Conservation (phyloP, 2,329 filamentous ascomycete genomes). For the Teratosphaeria viscida region DNA sequence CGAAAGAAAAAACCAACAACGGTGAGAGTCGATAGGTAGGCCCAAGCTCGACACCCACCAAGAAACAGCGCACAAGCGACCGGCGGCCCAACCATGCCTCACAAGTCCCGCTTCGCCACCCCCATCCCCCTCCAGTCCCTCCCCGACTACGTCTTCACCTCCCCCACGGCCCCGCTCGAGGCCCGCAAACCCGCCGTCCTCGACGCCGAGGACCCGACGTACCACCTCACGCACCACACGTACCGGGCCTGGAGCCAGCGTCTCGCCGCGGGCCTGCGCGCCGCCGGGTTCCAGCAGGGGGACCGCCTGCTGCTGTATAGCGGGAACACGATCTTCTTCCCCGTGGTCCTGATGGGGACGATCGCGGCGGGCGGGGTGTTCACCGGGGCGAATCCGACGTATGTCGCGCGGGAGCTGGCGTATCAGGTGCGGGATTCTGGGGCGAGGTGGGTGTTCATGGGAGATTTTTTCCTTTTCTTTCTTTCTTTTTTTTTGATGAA, state of each 20-base stretch:
- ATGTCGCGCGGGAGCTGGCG: slow-evolving; percentile 59
- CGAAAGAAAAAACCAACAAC: no score
- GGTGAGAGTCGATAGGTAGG: no score
- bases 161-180: slow-evolving; percentile 30
- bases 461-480: no score
- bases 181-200: slow-evolving; percentile 41
- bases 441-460: slow-evolving; percentile 30
- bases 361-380: slow-evolving; percentile 72
- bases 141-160: slow-evolving; percentile 41
- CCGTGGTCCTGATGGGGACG: slow-evolving; percentile 58
- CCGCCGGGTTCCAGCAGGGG: slow-evolving; percentile 53
- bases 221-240: slow-evolving; percentile 52
- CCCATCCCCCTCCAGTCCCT: slow-evolving; percentile 37
- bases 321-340: slow-evolving; percentile 63
- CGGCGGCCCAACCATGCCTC: slow-evolving; percentile 32
- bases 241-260: slow-evolving; percentile 64
- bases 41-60: neutral
- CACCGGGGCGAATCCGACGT: slow-evolving; percentile 63
- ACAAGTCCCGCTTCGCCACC: slow-evolving; percentile 41
- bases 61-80: neutral
- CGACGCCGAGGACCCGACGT: slow-evolving; percentile 57
- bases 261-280: slow-evolving; percentile 52
- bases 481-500: no score
- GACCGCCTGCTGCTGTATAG: slow-evolving; percentile 66
- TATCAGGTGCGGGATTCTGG: slow-evolving; percentile 65